Conservation (phyloP, 768 basidiomycete genomes). For the Agaricus blazei region DNA sequence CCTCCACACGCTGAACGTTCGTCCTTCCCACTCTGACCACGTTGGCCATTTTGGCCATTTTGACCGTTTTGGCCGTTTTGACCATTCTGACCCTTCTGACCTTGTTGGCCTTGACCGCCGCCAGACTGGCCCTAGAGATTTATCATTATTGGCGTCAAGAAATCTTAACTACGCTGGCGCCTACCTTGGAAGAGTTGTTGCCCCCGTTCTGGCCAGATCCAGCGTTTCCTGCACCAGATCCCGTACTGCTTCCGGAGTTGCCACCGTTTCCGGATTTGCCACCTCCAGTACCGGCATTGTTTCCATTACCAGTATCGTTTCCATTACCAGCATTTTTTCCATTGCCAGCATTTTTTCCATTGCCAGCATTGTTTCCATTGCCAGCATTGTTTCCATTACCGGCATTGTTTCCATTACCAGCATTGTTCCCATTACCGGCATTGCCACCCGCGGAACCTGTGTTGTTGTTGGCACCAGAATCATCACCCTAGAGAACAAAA, state of each 20-base stretch:
- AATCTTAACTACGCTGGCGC: conserved; percentile 19
- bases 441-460: neutral
- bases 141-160: conserved; percentile 7
- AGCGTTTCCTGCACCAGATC: neutral
- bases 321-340: neutral
- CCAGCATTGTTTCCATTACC: neutral
- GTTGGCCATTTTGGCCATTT: neutral
- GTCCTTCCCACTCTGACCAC: neutral
- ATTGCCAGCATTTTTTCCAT: neutral
- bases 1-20: neutral
- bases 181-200: neutral
- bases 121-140: neutral
- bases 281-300: neutral
- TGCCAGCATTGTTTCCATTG: neutral
- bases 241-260: neutral
- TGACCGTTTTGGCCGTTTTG: neutral
- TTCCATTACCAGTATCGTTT: too few relatives aligned
- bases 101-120: neutral
- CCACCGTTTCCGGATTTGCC: conserved; percentile 6
- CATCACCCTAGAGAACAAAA: neutral
- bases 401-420: neutral
- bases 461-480: neutral
- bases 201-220: conserved; percentile 7
- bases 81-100: neutral
- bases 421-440: neutral